Evolutionary conservation across 768 basidiomycete species (phyloP), one percentile per base, ranked within the genome.

Genomic region (Boletus patriciae): DNA sequence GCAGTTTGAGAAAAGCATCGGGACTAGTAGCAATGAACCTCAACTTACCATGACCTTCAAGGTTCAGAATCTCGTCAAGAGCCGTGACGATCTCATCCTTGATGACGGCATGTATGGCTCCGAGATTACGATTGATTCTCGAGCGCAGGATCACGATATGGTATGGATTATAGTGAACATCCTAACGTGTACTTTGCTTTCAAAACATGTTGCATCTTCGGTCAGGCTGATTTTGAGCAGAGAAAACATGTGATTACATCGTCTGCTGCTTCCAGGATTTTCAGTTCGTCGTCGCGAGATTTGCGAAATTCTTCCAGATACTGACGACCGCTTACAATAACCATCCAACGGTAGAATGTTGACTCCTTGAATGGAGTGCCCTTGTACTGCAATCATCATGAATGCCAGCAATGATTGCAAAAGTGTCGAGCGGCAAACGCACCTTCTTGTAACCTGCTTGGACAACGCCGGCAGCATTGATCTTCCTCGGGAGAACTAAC

Each of bases 11-110:
- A 7, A 16, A 10, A 12, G 15, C 5, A 0, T 12, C 19, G 62
- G 52, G 34, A 12, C 29, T 15, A 23, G 8, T 8, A 2, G 11
- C 5, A n/a, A 18, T 27, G 15, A 44, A 23, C 12, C 3, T 31
- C 8, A 18, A 16, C 46, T 55, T 25, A 69, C 67, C 68, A 23
- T 67, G 23, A 10, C 50, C 63, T 16, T 29, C 47, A 19, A 62
- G 54, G 18, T 57, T 36, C 11, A 84, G 66, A 38, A 69, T 57
- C 6, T 78, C 78, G 1, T 67, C 62, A 51, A 81, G 0, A 82
- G 2, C 71, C 0, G 62, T 52, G 2, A 61, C 47, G 15, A 83
- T 67, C 59, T 85, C 84, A 29, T 80, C 76, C 7, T 67, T 71
- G 10, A 84, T 62, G 25, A 76, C 73, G 0, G 74, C 67, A 56